Conservation (phyloP, 2,329 filamentous ascomycete species). For the Aspergillus tamarii region DNA sequence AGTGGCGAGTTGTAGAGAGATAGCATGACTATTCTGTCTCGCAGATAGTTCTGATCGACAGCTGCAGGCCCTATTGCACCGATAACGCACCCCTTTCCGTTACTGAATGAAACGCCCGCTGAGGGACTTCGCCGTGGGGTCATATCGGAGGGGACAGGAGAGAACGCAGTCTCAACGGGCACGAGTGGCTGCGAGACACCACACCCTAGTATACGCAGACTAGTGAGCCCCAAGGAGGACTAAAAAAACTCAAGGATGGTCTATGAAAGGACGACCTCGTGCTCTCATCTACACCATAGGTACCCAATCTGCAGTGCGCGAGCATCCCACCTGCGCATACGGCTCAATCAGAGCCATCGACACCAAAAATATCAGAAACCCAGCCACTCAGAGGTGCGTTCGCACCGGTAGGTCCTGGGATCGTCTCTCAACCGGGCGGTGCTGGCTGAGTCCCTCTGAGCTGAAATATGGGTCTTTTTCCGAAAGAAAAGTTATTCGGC, state of each 20-base stretch:
- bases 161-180: not conserved
- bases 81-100: not conserved
- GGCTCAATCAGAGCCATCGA: not conserved
- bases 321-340: not conserved
- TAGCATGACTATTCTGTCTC: not conserved
- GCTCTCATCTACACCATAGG: conserved; percentile 1
- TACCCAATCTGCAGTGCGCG: not conserved
- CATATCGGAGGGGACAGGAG: not conserved
- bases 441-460: not conserved
- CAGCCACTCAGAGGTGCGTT: conserved; percentile 6
- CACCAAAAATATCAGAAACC: conserved; percentile 8
- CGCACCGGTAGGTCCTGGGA: conserved; percentile 1
- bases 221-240: conserved; percentile 1
- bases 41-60: not conserved
- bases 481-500: not conserved
- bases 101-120: not conserved
- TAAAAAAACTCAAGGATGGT: conserved; percentile 5
- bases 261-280: not conserved
- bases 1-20: not conserved
- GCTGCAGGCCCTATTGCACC: not conserved
- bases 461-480: conserved; percentile 6
- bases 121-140: not conserved
- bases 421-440: conserved; percentile 5
- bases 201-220: not conserved
- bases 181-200: not conserved